Evolutionary conservation across 306 rosid genomes (phyloP).

Genomic region (Corylus americana): DNA sequence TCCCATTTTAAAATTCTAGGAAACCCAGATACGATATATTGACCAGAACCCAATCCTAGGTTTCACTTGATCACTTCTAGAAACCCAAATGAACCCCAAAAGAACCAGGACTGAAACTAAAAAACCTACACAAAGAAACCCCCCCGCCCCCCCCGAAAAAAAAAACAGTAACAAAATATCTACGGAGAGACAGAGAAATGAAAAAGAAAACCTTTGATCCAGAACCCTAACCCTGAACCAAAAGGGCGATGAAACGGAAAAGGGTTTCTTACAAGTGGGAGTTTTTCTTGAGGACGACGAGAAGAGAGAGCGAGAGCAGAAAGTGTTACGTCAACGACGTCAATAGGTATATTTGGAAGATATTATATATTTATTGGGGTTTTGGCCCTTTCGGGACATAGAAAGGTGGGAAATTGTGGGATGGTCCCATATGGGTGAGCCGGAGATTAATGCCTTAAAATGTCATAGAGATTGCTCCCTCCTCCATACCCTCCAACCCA

Average conservation of each 20-base stretch:
- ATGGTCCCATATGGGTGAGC: background rate
- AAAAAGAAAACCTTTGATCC: slow-evolving; percentile 6
- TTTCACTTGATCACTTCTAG: background rate
- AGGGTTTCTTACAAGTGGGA: slow-evolving; percentile 1
- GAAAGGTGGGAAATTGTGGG: background rate
- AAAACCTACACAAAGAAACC: slow-evolving; percentile 21
- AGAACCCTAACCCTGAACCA: slow-evolving; percentile 7
- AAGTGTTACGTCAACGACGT: slow-evolving; percentile 10
- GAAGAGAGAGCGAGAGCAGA: background rate
- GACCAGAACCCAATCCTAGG: slow-evolving; percentile 17
- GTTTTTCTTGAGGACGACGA: background rate
- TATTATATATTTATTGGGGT: background rate
- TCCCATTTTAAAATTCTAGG: background rate
- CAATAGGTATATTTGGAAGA: slow-evolving; percentile 1
- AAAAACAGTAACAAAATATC: background rate
- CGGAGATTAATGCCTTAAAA: slow-evolving; percentile 16
- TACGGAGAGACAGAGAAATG: background rate
- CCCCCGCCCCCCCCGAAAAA: too few relatives aligned
- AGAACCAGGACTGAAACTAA: slow-evolving; percentile 27
- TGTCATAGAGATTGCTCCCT: slow-evolving; percentile 37
- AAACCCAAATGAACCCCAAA: slow-evolving; percentile 18
- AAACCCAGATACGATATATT: background rate
- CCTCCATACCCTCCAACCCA: slow-evolving; percentile 14
- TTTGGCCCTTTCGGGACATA: background rate
- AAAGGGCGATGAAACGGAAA: slow-evolving; percentile 1